Percentiles rank a stretch among this genome's conserved stretches.
phyloP scores from a whole-genome alignment of 441 rosid species.

The Jatropha podagrica region DNA sequence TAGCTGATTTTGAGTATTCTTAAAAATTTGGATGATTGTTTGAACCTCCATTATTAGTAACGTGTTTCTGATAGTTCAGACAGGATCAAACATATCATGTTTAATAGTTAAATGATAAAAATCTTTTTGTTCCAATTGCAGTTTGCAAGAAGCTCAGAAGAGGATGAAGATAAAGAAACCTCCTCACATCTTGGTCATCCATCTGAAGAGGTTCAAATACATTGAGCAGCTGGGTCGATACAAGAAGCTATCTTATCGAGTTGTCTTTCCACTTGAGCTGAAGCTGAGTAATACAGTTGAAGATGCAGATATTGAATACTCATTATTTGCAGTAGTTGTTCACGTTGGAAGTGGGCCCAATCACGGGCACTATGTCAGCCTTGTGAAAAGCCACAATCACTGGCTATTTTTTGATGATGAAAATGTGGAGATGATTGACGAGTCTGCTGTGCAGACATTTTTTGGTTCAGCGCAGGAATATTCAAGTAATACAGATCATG shows the following conservation, averaged over 20 bases:
- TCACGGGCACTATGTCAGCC: slow-evolving; percentile 94
- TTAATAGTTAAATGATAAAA: too few species aligned
- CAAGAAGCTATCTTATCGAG: slow-evolving; percentile 84
- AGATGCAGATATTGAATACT: slow-evolving; percentile 81
- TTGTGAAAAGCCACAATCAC: slow-evolving; percentile 86
- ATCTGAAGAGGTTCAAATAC: slow-evolving; percentile 87
- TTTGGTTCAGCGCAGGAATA: slow-evolving; percentile 91
- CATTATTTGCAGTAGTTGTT: slow-evolving; percentile 91
- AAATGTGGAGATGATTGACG: slow-evolving; percentile 88
- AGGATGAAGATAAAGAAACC: slow-evolving; percentile 97
- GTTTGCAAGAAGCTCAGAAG: slow-evolving; percentile 96
- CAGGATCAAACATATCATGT: too few species aligned
- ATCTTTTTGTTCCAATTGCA: slow-evolving; percentile 31
- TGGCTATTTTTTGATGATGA: slow-evolving; percentile 93
- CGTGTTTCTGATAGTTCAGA: background rate
- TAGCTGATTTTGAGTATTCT: background rate
- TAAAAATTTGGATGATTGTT: background rate
- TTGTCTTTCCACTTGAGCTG: slow-evolving; percentile 85
- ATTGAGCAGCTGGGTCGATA: slow-evolving; percentile 85
- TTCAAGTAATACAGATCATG: slow-evolving; percentile 85
- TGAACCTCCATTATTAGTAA: background rate
- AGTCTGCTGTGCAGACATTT: slow-evolving; percentile 90
- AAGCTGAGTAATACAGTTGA: slow-evolving; percentile 88
- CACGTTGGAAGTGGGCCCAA: slow-evolving; percentile 96
- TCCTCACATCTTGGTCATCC: slow-evolving; percentile 81